Conservation (phyloP, 257 asterid species). For the Fraxinus anomala region DNA sequence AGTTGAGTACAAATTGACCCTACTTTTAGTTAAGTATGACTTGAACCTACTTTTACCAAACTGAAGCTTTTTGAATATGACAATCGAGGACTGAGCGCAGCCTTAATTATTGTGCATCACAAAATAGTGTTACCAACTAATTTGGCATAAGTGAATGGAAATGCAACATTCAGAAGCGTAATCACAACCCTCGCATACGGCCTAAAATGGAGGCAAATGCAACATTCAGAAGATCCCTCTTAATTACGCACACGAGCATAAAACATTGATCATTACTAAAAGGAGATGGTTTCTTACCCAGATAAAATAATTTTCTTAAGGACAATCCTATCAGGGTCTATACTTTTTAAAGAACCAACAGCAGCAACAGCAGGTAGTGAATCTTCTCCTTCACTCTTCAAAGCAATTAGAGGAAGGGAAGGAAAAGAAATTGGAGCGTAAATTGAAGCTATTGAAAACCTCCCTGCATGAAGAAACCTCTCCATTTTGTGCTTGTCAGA, state of each 20-base stretch:
- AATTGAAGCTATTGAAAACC: constrained; percentile 80
- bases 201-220: not conserved
- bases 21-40: too few relatives aligned
- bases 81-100: not conserved
- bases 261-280: not conserved
- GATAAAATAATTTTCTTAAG: constrained; percentile 89
- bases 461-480: constrained; percentile 93
- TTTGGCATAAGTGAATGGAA: not conserved
- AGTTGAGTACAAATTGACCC: not conserved
- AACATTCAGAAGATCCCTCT: not conserved
- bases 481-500: constrained; percentile 94
- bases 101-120: not conserved
- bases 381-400: constrained; percentile 62
- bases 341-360: constrained; percentile 75
- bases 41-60: not conserved
- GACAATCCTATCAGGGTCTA: constrained; percentile 79
- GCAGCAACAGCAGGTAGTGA: constrained; percentile 73
- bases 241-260: not conserved
- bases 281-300: constrained; percentile 56
- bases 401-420: constrained; percentile 73
- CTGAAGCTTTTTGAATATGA: not conserved
- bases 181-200: too few relatives aligned
- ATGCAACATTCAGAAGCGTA: not conserved
- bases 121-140: not conserved
- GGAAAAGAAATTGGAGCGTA: constrained; percentile 86